phyloP scores from a whole-genome alignment of 2,329 filamentous ascomycete genomes.

The Aspergillus vadensis region DNA sequence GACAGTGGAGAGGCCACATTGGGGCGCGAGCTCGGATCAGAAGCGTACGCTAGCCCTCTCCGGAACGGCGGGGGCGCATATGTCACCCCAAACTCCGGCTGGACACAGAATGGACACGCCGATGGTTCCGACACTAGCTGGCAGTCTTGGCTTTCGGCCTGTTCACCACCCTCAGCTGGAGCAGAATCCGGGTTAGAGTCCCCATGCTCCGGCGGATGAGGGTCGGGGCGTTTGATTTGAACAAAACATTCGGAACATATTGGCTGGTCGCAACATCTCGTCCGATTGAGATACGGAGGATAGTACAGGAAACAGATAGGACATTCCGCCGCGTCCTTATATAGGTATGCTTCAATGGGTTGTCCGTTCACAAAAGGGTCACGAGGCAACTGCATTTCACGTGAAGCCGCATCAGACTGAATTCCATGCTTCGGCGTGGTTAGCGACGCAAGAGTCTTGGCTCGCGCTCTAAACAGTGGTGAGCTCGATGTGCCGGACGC shows the following conservation, averaged over 20 bases:
- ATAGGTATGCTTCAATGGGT: conserved; percentile 85
- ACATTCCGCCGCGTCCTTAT: conserved; percentile 87
- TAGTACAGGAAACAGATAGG: conserved; percentile 97
- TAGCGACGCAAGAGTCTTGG: conserved; percentile 84
- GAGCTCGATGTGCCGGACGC: conserved; percentile 53
- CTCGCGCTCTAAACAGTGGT: conserved; percentile 74
- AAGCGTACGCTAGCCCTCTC: conserved; percentile 72
- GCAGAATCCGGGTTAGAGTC: conserved; percentile 46
- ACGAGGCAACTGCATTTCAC: conserved; percentile 75
- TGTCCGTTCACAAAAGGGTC: conserved; percentile 95
- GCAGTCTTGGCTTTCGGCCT: conserved; percentile 47
- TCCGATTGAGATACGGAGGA: conserved; percentile 90
- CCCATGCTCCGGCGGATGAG: conserved; percentile 80
- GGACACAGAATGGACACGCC: conserved; percentile 91
- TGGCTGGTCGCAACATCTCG: conserved; percentile 89
- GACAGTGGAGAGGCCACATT: conserved; percentile 73
- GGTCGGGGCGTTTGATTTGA: conserved; percentile 93
- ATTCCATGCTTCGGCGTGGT: conserved; percentile 74
- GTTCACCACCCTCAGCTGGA: conserved; percentile 32
- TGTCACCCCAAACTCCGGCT: conserved; percentile 93
- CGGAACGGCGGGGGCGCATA: conserved; percentile 89
- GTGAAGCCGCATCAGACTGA: conserved; percentile 69
- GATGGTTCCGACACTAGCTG: conserved; percentile 88
- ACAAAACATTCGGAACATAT: conserved; percentile 99
- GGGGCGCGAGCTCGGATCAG: conserved; percentile 52